These are phyloP conservation scores for Leptographium galeiforme DNA, from an alignment of 2,329 filamentous ascomycete genomes.

Conservation along the genomic window DNA sequence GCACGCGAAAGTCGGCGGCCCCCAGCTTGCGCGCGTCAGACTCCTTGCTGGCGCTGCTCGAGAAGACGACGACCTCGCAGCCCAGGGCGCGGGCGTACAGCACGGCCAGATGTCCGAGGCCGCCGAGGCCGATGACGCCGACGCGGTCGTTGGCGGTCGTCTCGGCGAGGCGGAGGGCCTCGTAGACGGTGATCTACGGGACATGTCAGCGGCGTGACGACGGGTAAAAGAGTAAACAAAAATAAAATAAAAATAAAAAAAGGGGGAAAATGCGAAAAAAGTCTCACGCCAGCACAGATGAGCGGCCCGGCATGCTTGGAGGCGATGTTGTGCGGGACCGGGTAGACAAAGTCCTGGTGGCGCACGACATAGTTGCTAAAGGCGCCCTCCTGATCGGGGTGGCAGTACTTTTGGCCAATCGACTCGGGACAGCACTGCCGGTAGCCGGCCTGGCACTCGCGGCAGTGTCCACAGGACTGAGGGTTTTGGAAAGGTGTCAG, in stretches of 20 bases:
- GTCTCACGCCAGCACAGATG: conserved; percentile 1
- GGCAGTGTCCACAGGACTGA: conserved; percentile 2
- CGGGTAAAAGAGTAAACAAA: too few species aligned
- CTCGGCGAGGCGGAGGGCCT: conserved; percentile 15
- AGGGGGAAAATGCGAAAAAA: too few species aligned
- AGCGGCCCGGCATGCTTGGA: conserved; percentile 1
- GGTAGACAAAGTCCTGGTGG: conserved; percentile 6
- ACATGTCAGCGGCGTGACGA: neutral
- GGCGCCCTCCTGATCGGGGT: conserved; percentile 1
- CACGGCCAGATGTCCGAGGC: conserved; percentile 49
- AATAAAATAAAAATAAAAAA: too few species aligned
- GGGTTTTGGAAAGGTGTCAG: neutral
- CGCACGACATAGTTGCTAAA: conserved; percentile 5
- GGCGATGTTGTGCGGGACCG: conserved; percentile 1
- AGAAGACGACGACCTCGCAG: conserved; percentile 8
- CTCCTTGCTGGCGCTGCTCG: conserved; percentile 2
- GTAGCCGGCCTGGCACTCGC: conserved; percentile 3
- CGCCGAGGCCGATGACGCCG: conserved; percentile 33
- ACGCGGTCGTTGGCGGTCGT: conserved; percentile 17
- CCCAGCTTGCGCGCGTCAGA: conserved; percentile 6
- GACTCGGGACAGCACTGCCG: conserved; percentile 3
- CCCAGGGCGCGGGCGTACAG: conserved; percentile 35
- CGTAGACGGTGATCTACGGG: conserved; percentile 20
- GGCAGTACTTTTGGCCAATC: conserved; percentile 2
- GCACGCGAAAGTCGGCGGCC: conserved; percentile 19